A percentile compares a stretch with the other conserved stretches of the same genome.
Evolutionary conservation across 2,329 filamentous ascomycete genomes (phyloP).

Genomic region (Phaeosphaeria sp.): DNA sequence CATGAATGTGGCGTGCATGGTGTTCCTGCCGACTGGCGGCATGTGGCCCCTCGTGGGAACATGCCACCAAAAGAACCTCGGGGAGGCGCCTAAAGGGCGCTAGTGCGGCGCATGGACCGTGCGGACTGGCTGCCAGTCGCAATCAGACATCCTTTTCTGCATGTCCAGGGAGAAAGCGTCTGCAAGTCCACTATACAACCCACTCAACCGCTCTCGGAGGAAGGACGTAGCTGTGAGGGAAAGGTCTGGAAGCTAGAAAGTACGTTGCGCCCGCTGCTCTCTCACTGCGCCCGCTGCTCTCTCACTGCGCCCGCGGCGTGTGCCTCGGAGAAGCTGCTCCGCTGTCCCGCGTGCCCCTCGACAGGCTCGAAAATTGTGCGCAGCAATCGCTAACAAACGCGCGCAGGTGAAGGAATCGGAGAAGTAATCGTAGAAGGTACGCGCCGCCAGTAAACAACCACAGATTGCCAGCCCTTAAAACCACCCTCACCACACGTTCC

Average conservation of each 20-base stretch:
- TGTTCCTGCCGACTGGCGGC: neutral
- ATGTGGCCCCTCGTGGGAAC: neutral
- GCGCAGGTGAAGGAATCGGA: conserved; percentile 41
- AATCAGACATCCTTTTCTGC: conserved; percentile 31
- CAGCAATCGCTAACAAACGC: conserved; percentile 27
- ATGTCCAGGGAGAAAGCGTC: conserved; percentile 15
- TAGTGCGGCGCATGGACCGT: conserved; percentile 26
- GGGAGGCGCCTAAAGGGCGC: conserved; percentile 28
- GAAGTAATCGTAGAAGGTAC: conserved; percentile 25
- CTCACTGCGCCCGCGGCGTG: conserved; percentile 4
- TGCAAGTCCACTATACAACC: conserved; percentile 29
- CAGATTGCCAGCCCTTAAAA: conserved; percentile 13
- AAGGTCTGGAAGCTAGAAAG: conserved; percentile 47
- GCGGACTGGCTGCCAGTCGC: conserved; percentile 10
- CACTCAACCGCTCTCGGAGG: conserved; percentile 34
- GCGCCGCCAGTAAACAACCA: conserved; percentile 4
- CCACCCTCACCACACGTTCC: conserved; percentile 18
- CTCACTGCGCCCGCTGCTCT: conserved; percentile 1
- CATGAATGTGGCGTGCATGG: conserved; percentile 11
- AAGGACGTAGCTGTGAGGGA: conserved; percentile 50
- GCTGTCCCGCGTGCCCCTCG: conserved; percentile 33
- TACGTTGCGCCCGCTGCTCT: conserved; percentile 28
- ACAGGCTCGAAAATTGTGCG: conserved; percentile 31
- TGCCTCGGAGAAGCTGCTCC: conserved; percentile 27
- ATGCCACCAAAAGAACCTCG: conserved; percentile 3